phyloP scores from a whole-genome alignment of 169 alveolate genomes.

The Plasmodium chabaudi region DNA sequence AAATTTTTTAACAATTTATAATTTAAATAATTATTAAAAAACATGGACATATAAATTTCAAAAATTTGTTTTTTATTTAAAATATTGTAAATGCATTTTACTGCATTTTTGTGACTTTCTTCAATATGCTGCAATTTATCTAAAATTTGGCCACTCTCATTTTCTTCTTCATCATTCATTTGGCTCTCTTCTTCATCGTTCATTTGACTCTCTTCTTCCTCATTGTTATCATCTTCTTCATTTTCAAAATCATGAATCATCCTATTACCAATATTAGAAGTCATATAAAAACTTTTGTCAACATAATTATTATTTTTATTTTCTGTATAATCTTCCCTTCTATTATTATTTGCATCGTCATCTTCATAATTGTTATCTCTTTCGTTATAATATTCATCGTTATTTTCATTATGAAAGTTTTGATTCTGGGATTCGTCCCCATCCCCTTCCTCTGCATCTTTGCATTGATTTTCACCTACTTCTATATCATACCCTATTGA shows the following conservation, averaged over 20 bases:
- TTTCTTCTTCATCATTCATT: background rate
- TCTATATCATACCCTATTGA: constrained; percentile 19
- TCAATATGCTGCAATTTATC: constrained; percentile 19
- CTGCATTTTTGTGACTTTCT: constrained; percentile 16
- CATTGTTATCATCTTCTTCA: constrained; percentile 19
- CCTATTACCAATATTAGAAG: constrained; percentile 35
- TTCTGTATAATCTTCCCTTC: background rate
- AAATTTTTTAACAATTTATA: constrained; percentile 45
- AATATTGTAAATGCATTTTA: constrained; percentile 22
- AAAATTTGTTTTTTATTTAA: constrained; percentile 33
- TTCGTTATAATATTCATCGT: background rate
- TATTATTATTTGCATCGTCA: background rate
- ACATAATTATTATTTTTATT: background rate
- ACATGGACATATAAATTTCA: constrained; percentile 52
- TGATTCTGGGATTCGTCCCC: background rate
- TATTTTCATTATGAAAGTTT: constrained; percentile 10
- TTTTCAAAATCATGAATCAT: constrained; percentile 31
- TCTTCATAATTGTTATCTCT: constrained; percentile 1
- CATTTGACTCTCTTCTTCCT: background rate
- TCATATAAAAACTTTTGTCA: constrained; percentile 51
- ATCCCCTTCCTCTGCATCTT: background rate
- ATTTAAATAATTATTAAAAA: constrained; percentile 42
- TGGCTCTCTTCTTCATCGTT: background rate
- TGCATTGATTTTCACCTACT: background rate
- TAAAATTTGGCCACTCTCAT: background rate